Base-by-base conservation (phyloP, 1,139 yeast genomes). In the Zygotorulaspora mrakii region DNA sequence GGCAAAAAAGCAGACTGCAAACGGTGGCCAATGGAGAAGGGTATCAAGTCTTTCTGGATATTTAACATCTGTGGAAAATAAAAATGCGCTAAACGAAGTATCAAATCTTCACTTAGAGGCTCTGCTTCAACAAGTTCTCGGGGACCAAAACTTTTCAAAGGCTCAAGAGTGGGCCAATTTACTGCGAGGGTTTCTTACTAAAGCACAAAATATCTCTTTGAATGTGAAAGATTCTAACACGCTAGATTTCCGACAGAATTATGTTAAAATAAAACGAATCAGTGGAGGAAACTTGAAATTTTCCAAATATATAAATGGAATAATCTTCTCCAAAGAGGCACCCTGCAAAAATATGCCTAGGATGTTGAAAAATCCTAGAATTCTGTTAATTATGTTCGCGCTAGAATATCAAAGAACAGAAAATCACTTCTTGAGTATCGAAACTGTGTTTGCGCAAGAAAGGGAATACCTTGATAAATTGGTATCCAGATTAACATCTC, bases 391-490 rank as follows among this genome's bases (percentile, higher is more conserved):
- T 8, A 82, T 88, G 71, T 91, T 94, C 54, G 96, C 97, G 0
- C 68, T 94, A 18, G 97, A 89, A 57, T 91, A 88, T 53, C 73
- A 81, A 48, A 79, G 83, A 46, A 77, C 77, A 40, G 91, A 82
- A 40, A 76, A 72, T 31, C 77, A 72, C 36, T 84, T 88, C 44
- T 79, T 88, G 60, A 83, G 94, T 56, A 67, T 91, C 44, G 82
- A 87, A 42, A 85, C 94, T 3, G 82, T 91, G 1, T 72, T 87
- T 38, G 86, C 94, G 0, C 98, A 94, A 57, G 97, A 91, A 57
- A 71, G 76, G 33, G 96, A 91, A 48, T 89, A 84, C 54, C 71
- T 91, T 33, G 76, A 81, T 39, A 89, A 89, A 52, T 69, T 91
- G 35, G 94, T 88, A 0, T 82, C 82, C 3, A 71, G 97, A 42